Base-by-base conservation (phyloP, 2,329 filamentous ascomycete genomes). In the Bimuria novae-zelandiae region DNA sequence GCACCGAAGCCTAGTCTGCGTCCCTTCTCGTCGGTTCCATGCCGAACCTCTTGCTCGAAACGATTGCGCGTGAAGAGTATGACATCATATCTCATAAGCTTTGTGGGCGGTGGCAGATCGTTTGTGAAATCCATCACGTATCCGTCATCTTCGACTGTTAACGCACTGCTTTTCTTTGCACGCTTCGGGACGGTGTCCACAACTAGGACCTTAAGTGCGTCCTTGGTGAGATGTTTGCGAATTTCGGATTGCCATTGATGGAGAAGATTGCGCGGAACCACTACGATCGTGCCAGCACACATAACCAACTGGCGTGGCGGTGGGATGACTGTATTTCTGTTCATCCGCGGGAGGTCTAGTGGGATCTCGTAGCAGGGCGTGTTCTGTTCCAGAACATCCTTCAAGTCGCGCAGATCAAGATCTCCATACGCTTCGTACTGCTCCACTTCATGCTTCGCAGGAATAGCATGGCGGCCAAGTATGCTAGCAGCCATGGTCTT, bases 211-310 rank as follows among this genome's bases (percentile, higher is more conserved):
- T 81, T 82, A 0, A 97, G 75, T 0, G 82, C 82, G 3, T 74
- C 76, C 4, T 68, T 59, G 29, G 80, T 71, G 0, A 91, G 88
- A 65, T 97, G 93, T 64, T 91, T 92, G 2, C 78, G 70, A 10
- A 97, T 91, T 65, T 97, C 91, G 10, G 85, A 80, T 48, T 83
- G 78, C 93, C 93, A 97, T 70, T 97, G 93, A 48, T 87, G 82
- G 3, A 96, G 78, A 21, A 97, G 78, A 66, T 97, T 97, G 12
- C 86, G 80, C 0, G 93, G 93, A 0, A 92, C 90, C 25, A 97
- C 83, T 16, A 96, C 79, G 3, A 97, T 76, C 0, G 88, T 96
- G 0, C 83, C 83, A 23, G 83, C 80, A 55, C 86, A 89, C 7
- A 94, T 76, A 22, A 79, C 82, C 3, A 96, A 75, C 54, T 77